These are phyloP conservation scores for Psilocybe cubensis DNA, from an alignment of 768 basidiomycete genomes.

Conservation along the genomic window DNA sequence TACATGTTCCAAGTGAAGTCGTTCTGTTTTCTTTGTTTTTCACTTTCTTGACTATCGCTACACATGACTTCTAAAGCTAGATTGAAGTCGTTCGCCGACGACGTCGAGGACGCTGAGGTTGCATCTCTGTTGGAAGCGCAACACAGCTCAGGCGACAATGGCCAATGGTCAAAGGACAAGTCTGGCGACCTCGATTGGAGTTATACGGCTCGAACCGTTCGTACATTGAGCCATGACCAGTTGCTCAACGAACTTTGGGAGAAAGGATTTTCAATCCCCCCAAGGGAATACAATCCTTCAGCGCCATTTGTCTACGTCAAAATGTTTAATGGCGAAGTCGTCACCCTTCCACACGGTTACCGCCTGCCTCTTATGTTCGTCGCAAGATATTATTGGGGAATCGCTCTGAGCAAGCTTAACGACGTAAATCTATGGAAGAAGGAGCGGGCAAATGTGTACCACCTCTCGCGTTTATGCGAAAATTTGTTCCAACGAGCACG, in stretches of 20 bases:
- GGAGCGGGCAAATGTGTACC: conserved; percentile 41
- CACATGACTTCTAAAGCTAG: conserved; percentile 16
- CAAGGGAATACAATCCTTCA: conserved; percentile 20
- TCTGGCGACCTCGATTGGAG: conserved; percentile 25
- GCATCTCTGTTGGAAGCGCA: conserved; percentile 8
- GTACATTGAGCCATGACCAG: conserved; percentile 18
- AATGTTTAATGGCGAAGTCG: conserved; percentile 19
- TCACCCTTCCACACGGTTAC: conserved; percentile 40
- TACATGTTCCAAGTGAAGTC: not conserved
- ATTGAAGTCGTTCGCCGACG: conserved; percentile 9
- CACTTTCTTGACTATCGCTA: not conserved
- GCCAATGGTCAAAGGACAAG: conserved; percentile 16
- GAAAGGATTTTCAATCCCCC: conserved; percentile 23
- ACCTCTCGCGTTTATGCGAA: conserved; percentile 42
- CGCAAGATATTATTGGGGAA: conserved; percentile 46
- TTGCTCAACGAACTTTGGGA: conserved; percentile 19
- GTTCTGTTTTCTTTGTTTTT: conserved; percentile 1
- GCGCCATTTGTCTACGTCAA: conserved; percentile 21
- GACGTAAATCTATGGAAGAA: conserved; percentile 32
- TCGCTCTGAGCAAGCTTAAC: conserved; percentile 30
- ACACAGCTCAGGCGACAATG: conserved; percentile 7
- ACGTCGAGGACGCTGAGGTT: conserved; percentile 15
- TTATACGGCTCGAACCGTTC: conserved; percentile 18
- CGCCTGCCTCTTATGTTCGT: conserved; percentile 47
- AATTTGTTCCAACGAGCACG: conserved; percentile 36